A percentile compares a stretch with the other conserved stretches of the same genome.
These are phyloP conservation scores for Neopestalotiopsis sp. DNA, from an alignment of 2,329 filamentous ascomycete genomes.

Conservation along the genomic window DNA sequence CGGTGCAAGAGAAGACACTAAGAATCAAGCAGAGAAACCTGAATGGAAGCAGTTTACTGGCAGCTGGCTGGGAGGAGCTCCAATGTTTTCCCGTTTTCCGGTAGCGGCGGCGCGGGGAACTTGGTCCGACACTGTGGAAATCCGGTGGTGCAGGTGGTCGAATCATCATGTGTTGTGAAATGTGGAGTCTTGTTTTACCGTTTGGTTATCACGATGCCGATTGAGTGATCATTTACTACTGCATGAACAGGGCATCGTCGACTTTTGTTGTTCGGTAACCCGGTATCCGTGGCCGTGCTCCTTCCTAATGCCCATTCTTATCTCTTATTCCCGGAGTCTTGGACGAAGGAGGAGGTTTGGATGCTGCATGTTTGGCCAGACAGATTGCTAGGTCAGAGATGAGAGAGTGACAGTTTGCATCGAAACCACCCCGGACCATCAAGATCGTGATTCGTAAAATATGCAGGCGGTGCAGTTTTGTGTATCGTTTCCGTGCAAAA, in stretches of 20 bases:
- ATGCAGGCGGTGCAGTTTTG: not conserved
- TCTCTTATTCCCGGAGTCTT: not conserved
- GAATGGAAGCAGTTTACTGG: not conserved
- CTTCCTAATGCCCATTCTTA: not conserved
- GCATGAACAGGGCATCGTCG: not conserved
- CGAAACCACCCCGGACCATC: not conserved
- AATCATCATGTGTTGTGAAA: not conserved
- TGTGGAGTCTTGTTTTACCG: not conserved
- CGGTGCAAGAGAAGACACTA: not conserved
- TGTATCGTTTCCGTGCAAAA: not conserved
- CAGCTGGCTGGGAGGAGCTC: constrained; percentile 1
- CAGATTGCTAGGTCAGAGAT: not conserved
- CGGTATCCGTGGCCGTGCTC: not conserved
- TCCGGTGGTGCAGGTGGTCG: not conserved
- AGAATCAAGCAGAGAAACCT: not conserved
- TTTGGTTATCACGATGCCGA: not conserved
- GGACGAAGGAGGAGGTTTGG: not conserved
- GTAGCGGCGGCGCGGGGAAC: constrained; percentile 8
- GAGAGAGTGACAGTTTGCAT: not conserved
- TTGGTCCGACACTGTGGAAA: constrained; percentile 2
- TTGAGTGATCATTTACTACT: not conserved
- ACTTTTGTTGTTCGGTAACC: not conserved
- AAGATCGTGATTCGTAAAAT: not conserved
- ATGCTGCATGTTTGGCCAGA: not conserved
- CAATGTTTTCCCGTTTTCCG: constrained; percentile 6